Conservation (phyloP, 73 alveolate species). For the Urostyla sp. region DNA sequence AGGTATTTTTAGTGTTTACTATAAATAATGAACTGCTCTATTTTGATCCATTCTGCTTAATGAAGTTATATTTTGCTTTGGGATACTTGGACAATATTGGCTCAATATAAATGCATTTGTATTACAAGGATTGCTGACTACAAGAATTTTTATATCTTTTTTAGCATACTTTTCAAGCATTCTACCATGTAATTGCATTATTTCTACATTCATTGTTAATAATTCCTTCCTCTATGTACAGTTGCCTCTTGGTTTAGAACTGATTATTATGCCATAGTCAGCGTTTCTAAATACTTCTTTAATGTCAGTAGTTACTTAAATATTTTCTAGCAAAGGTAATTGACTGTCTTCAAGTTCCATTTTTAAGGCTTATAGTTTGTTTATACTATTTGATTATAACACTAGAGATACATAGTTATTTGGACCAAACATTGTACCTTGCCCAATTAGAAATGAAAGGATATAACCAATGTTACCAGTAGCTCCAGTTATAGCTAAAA, state of each 20-base stretch:
- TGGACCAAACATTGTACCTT: too few species aligned
- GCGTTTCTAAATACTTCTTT: constrained; percentile 87
- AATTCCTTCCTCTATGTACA: constrained; percentile 95
- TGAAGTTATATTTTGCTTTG: constrained; percentile 64
- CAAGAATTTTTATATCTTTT: constrained; percentile 83
- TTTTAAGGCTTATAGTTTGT: too few species aligned
- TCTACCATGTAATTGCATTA: constrained; percentile 84
- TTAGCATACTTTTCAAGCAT: constrained; percentile 84
- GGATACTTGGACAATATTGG: constrained; percentile 77
- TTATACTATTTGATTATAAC: too few species aligned
- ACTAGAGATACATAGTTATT: too few species aligned
- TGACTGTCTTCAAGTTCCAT: constrained; percentile 81
- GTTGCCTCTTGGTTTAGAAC: constrained; percentile 90
- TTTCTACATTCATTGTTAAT: constrained; percentile 78
- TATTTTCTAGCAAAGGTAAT: constrained; percentile 46
- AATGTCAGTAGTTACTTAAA: constrained; percentile 73
- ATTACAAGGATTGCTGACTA: constrained; percentile 94
- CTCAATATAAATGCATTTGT: constrained; percentile 86
- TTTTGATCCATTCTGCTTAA: constrained; percentile 62
- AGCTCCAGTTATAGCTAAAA: too few species aligned
- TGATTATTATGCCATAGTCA: constrained; percentile 88
- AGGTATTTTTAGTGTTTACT: background rate
- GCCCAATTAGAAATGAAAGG: too few species aligned
- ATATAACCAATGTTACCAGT: too few species aligned
- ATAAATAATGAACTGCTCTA: constrained; percentile 51